Evolutionary conservation across 352 stramenopile genomes (phyloP).

Genomic region (Globisporangium parvum): DNA sequence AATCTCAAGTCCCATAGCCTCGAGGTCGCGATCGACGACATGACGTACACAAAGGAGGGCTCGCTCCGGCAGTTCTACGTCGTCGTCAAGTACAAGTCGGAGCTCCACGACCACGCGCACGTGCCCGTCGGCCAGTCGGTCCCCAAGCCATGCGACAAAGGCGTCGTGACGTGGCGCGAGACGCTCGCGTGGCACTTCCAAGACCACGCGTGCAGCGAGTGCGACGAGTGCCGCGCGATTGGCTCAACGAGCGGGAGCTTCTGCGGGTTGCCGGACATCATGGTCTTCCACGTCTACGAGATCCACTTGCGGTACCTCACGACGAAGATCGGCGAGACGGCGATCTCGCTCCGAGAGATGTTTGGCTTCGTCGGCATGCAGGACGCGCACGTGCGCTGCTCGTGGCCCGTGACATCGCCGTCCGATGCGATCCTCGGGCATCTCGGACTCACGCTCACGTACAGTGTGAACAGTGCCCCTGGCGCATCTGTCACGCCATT

Average conservation of each 20-base stretch:
- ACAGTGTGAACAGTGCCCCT: constrained; percentile 48
- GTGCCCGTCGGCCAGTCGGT: constrained; percentile 72
- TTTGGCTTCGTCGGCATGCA: constrained; percentile 73
- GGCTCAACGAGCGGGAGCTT: constrained; percentile 58
- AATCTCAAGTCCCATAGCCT: constrained; percentile 60
- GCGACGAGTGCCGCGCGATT: constrained; percentile 53
- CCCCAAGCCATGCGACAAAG: constrained; percentile 58
- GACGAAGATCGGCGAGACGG: constrained; percentile 77
- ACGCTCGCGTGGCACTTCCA: constrained; percentile 71
- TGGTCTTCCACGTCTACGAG: constrained; percentile 81
- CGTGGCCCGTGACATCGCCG: constrained; percentile 69
- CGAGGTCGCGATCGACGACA: constrained; percentile 59
- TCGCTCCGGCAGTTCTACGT: constrained; percentile 79
- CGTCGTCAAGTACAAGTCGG: constrained; percentile 82
- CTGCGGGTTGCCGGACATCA: constrained; percentile 67
- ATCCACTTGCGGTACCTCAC: constrained; percentile 78
- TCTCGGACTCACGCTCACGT: constrained; percentile 58
- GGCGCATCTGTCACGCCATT: constrained; percentile 46
- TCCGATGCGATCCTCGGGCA: constrained; percentile 65
- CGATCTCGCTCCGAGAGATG: constrained; percentile 66
- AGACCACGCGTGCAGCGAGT: constrained; percentile 70
- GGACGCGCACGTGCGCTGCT: constrained; percentile 42
- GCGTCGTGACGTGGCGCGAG: constrained; percentile 70
- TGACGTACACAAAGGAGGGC: constrained; percentile 70
- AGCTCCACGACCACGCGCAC: constrained; percentile 67